phyloP scores from a whole-genome alignment of 768 basidiomycete species.

The Dioszegia hungarica region DNA sequence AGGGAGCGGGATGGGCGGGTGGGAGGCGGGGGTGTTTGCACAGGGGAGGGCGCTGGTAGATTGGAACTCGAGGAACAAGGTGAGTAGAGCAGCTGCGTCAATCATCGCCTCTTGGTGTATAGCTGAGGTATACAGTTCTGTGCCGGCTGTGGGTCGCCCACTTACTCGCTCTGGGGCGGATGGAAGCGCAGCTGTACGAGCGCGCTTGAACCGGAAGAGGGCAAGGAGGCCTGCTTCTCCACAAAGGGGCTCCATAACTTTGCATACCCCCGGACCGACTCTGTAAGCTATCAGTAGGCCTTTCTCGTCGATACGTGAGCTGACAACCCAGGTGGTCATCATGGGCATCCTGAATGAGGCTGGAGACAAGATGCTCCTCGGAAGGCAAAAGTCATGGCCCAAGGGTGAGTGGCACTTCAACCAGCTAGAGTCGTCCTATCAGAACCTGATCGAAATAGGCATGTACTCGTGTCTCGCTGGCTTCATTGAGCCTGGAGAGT shows the following conservation, averaged over 20 bases:
- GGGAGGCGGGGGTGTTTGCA: conserved; percentile 72
- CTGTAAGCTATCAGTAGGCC: conserved; percentile 22
- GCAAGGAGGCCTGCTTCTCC: conserved; percentile 38
- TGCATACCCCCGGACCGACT: conserved; percentile 48
- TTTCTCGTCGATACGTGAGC: neutral
- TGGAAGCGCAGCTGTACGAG: conserved; percentile 86
- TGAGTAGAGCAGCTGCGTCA: conserved; percentile 31
- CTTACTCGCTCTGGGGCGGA: conserved; percentile 86
- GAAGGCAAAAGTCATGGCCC: conserved; percentile 59
- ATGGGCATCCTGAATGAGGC: conserved; percentile 77
- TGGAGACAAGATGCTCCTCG: conserved; percentile 77
- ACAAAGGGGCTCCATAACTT: conserved; percentile 86
- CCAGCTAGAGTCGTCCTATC: neutral
- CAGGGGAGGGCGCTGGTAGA: conserved; percentile 76
- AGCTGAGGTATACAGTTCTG: conserved; percentile 62
- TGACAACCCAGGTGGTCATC: conserved; percentile 67
- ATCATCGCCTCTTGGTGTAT: too few species aligned
- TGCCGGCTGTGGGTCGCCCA: conserved; percentile 72
- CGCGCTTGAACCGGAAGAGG: conserved; percentile 20
- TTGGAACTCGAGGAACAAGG: conserved; percentile 89
- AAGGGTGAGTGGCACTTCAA: conserved; percentile 9
- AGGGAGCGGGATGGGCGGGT: conserved; percentile 53
- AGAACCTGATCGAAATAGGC: too few species aligned
- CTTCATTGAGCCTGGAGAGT: conserved; percentile 90
- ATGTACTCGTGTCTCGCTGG: conserved; percentile 84